Evolutionary conservation across 805 yeast genomes (phyloP), one percentile per base, ranked within the genome.

Genomic region (Suhomyces sp.): DNA sequence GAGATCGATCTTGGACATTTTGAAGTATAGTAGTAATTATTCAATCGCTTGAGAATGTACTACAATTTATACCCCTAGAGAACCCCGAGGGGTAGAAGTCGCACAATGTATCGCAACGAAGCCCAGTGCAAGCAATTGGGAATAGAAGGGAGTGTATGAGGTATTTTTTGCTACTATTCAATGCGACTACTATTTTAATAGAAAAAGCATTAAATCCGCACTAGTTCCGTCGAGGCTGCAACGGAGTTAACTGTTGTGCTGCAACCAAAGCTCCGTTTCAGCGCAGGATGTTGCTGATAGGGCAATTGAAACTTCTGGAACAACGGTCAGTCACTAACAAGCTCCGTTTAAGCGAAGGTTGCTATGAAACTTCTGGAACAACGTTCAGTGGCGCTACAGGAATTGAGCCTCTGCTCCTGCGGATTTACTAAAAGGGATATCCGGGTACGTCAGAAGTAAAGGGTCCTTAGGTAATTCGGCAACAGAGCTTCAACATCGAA

Each of bases 1-100:
- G 36, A 33, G 36, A 12, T 60, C 54, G 22, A 64, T 41, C 35
- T 46, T 15, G 17, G 44, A 40, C 44, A 40, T 40, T 19, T 17
- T 17, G 15, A 13, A 19, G 6, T n/a, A n/a, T 13, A 1, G 17
- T 7, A 33, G 8, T n/a, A 19, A 27, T 38, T 4, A 27, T 29
- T n/a, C 36, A n/a, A n/a, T 29, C 2, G 12, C 29, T 33, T 6
- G 17, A n/a, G 2, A 9, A 33, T 7, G 17, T n/a, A 1, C 36
- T 7, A 33, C 36, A 0, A 33, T 33, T 33, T 33, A 33, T 33
- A n/a, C 15, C 5, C 1, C 5, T 10, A 1, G 6, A 12, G n/a
- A 12, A 33, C 17, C 12, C 36, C 5, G 31, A 27, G 35, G n/a
- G 17, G 36, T 17, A n/a, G n/a, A n/a, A 6, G 6, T n/a, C 36